Conservation (phyloP, 441 rosid genomes). For the Breynia disticha region DNA sequence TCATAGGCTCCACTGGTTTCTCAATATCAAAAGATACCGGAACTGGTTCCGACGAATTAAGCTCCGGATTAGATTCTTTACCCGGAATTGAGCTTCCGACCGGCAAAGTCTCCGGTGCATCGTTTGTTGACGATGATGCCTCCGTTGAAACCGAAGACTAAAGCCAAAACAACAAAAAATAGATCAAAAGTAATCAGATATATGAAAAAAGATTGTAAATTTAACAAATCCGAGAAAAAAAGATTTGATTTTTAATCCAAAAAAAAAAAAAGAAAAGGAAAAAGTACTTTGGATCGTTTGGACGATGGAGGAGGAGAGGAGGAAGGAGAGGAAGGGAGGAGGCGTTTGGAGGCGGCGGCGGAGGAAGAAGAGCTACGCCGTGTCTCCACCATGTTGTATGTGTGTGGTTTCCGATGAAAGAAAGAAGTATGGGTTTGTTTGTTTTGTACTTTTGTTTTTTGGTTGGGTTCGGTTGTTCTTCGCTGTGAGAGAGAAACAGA, state of each 20-base stretch:
- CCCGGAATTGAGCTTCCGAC: slow-evolving; percentile 29
- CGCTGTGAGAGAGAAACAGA: no score
- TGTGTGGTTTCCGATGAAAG: slow-evolving; percentile 23
- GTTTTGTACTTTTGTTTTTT: no score
- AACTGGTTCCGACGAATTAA: slow-evolving; percentile 54
- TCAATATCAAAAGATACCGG: slow-evolving; percentile 32
- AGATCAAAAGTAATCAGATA: slow-evolving; percentile 18
- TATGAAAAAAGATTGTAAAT: no score
- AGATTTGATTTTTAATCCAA: not conserved
- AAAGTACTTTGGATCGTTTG: slow-evolving; percentile 84
- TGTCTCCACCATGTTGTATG: slow-evolving; percentile 75
- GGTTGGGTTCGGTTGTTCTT: no score
- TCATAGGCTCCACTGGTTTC: slow-evolving; percentile 39
- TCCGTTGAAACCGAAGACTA: slow-evolving; percentile 24
- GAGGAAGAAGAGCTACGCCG: slow-evolving; percentile 84
- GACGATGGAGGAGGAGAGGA: slow-evolving; percentile 36
- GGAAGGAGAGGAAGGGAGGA: slow-evolving; percentile 38
- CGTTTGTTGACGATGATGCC: slow-evolving; percentile 47
- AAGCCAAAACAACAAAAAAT: slow-evolving; percentile 27
- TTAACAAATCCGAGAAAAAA: not conserved
- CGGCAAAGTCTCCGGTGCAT: slow-evolving; percentile 21
- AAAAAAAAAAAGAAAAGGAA: slow-evolving; percentile 1
- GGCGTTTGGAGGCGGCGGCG: slow-evolving; percentile 35
- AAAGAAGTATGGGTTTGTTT: no score
- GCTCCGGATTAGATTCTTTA: slow-evolving; percentile 55